Percentiles rank a stretch among this genome's conserved stretches.
Evolutionary conservation across 495 filamentous ascomycete species (phyloP).

Genomic region (Daldinia concentrica): DNA sequence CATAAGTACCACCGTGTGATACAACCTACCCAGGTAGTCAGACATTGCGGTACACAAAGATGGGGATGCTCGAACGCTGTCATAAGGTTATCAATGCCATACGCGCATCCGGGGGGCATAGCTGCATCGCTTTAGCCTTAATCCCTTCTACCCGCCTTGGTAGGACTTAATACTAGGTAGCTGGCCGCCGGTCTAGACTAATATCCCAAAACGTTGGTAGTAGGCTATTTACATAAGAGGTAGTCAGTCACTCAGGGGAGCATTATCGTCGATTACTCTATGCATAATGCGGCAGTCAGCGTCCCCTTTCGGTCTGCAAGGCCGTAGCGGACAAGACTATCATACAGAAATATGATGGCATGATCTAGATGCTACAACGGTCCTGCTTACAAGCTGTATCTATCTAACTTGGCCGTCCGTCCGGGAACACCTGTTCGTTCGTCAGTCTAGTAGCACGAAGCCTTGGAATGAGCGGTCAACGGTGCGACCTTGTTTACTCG

Average conservation of each 20-base stretch:
- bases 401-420: conserved; percentile 13
- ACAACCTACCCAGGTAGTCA: background rate
- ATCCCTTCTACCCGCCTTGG: background rate
- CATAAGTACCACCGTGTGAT: background rate
- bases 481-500: conserved; percentile 15
- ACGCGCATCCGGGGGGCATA: background rate
- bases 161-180: background rate
- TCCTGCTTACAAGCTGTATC: conserved; percentile 7
- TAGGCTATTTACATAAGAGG: too few species aligned
- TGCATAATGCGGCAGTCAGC: conserved; percentile 29
- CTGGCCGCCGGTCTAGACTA: background rate
- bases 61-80: background rate
- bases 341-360: conserved; percentile 13
- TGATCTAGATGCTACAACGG: conserved; percentile 27
- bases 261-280: conserved; percentile 2
- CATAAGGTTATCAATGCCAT: background rate
- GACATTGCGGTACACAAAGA: background rate
- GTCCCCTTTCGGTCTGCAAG: conserved; percentile 25
- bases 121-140: background rate
- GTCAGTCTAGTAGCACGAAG: conserved; percentile 4
- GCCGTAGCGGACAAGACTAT: conserved; percentile 3
- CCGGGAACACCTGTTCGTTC: conserved; percentile 13
- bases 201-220: background rate
- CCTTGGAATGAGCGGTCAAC: conserved; percentile 24
- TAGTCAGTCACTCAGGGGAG: background rate